These are phyloP conservation scores for Henckelia pumila DNA, from an alignment of 257 asterid species.

Conservation along the genomic window DNA sequence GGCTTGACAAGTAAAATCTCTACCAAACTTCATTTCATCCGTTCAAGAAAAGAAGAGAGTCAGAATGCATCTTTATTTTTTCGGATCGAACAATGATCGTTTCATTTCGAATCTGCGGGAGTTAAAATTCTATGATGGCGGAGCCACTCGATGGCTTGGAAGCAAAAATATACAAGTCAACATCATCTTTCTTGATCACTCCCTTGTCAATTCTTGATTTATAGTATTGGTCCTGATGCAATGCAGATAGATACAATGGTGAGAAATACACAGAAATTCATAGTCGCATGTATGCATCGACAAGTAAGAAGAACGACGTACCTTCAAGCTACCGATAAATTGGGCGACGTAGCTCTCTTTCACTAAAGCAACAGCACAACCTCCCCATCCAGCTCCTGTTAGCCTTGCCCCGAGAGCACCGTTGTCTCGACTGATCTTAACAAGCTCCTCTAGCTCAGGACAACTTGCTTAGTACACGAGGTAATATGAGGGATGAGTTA, in stretches of 20 bases:
- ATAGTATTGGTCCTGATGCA: conserved; percentile 65
- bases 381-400: conserved; percentile 99
- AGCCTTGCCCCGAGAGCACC: conserved; percentile 97
- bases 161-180: conserved; percentile 76
- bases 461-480: conserved; percentile 53
- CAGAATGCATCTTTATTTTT: neutral
- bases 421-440: conserved; percentile 57
- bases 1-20: too few species aligned
- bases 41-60: neutral
- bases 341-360: conserved; percentile 76
- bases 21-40: neutral
- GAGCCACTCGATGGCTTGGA: conserved; percentile 98
- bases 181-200: conserved; percentile 58
- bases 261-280: too few species aligned
- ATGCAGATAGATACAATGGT: neutral
- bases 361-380: conserved; percentile 91
- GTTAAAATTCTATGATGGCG: conserved; percentile 63
- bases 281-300: neutral
- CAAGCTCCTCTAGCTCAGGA: conserved; percentile 93
- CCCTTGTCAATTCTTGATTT: conserved; percentile 84
- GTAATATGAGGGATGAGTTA: neutral
- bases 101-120: neutral
- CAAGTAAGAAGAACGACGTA: conserved; percentile 13
- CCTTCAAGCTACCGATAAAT: conserved; percentile 88
- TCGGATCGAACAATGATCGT: neutral